phyloP scores from a whole-genome alignment of 257 asterid genomes.

The Fraxinus pennsylvanica region DNA sequence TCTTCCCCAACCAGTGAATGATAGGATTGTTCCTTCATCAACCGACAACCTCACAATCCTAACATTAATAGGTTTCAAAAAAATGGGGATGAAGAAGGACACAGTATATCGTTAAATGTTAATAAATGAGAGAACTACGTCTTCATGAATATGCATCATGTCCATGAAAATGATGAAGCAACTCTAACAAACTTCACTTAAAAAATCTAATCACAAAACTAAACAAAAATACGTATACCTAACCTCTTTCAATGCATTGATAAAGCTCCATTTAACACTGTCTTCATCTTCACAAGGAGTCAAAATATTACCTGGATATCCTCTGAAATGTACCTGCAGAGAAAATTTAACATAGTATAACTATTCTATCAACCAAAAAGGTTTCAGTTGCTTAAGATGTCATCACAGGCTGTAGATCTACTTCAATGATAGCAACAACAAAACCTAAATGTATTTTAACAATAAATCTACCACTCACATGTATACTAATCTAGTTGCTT shows the following conservation, averaged over 20 bases:
- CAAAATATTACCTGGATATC: too few species aligned
- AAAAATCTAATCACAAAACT: constrained; percentile 14
- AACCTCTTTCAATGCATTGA: constrained; percentile 64
- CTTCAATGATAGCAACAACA: too few species aligned
- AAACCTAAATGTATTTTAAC: too few species aligned
- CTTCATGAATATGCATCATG: neutral
- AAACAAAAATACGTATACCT: constrained; percentile 39
- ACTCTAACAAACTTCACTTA: neutral
- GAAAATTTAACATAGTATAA: too few species aligned
- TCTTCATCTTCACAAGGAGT: too few species aligned
- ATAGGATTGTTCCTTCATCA: neutral
- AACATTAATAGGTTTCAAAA: neutral
- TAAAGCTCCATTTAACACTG: too few species aligned
- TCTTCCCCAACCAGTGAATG: neutral
- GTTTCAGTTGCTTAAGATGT: too few species aligned
- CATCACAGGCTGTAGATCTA: too few species aligned
- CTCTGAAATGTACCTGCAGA: too few species aligned
- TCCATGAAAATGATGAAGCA: neutral
- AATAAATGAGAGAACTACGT: neutral
- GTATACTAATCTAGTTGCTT: too few species aligned
- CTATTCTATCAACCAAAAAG: too few species aligned
- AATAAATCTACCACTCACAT: too few species aligned
- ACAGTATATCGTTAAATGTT: neutral
- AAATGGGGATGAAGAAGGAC: neutral
- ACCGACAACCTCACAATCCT: neutral